A percentile compares a stretch with the other conserved stretches of the same genome.
Evolutionary conservation across 139 green algal species (phyloP).

Genomic region (Trebouxia sp.): DNA sequence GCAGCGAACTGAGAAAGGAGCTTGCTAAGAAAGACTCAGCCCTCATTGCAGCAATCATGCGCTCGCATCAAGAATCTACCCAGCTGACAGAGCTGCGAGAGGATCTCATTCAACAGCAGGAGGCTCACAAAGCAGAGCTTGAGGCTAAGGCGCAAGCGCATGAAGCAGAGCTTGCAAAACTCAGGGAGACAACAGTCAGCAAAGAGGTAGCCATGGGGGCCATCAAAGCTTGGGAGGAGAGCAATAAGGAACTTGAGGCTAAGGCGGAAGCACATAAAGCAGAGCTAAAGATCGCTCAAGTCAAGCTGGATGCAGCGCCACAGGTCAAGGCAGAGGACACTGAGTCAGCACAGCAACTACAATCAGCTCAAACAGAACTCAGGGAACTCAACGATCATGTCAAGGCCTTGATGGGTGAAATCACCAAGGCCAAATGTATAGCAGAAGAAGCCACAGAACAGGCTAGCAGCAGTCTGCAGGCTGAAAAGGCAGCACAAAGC

Average conservation of each 20-base stretch:
- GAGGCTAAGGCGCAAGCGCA: background rate
- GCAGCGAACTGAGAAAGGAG: background rate
- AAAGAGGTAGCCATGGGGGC: background rate
- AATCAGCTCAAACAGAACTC: background rate
- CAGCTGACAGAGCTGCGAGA: background rate
- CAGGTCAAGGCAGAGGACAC: constrained; percentile 2
- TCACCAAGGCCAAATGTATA: too few relatives aligned
- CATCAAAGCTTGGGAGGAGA: background rate
- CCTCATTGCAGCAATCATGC: background rate
- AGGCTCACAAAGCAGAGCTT: background rate
- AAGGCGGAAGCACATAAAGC: background rate
- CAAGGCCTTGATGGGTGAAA: too few relatives aligned
- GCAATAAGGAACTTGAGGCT: too few relatives aligned
- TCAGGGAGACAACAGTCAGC: too few relatives aligned
- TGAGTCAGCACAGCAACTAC: background rate
- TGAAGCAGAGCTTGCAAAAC: background rate
- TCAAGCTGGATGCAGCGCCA: background rate
- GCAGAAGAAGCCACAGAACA: too few relatives aligned
- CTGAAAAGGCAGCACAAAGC: too few relatives aligned
- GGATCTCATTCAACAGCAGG: background rate
- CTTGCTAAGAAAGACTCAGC: background rate
- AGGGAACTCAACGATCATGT: background rate
- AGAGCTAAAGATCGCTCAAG: too few relatives aligned
- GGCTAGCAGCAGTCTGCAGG: too few relatives aligned
- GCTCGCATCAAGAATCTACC: too few relatives aligned